Evolutionary conservation across 352 stramenopile genomes (phyloP), one percentile per base, ranked within the genome.

Genomic region (Pilasporangium apinafurcum): DNA sequence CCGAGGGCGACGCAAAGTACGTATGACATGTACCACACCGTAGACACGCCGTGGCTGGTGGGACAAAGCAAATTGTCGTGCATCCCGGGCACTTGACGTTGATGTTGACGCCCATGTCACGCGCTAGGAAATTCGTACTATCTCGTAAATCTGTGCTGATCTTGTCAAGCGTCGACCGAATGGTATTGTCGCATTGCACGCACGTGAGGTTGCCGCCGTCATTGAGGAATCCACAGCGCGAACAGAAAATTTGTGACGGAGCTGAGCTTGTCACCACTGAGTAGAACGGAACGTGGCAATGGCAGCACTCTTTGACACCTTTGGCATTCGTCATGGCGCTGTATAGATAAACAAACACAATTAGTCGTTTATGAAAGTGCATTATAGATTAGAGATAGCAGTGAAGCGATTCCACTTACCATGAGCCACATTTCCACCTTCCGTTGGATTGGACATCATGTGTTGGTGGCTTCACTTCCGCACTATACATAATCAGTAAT

Each of bases 21-120:
- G 74, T 86, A 43, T 90, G 74, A 44, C 80, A 92, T 2, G 72
- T 62, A 24, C 75, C 80, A 51, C 80, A 92, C 9, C 80, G 77
- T 46, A 92, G 58, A 58, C 80, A 83, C 17, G 80, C 77, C 1
- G 80, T 88, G 8, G 80, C 76, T 5, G 78, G 78, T 3, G 80
- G 77, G 31, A 92, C 75, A 29, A 65, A 75, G 65, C 80, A 92
- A 42, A 87, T 59, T 12, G 77, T 56, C 24, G 79, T 50, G 44
- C 80, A 92, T 24, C 80, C 80, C 18, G 80, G 80, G 58, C 80
- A 92, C 55, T 84, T 79, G 55, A 92, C 77, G 54, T 86, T 68
- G 50, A 92, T 86, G 53, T 90, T 87, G 17, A 92, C 58, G 25
- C 80, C 80, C 62, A 92, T 86, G 51, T 92, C 77, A 22, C 80